Evolutionary conservation across 129 eudicot genomes (phyloP).

Genomic region (Flaveria sonorensis): DNA sequence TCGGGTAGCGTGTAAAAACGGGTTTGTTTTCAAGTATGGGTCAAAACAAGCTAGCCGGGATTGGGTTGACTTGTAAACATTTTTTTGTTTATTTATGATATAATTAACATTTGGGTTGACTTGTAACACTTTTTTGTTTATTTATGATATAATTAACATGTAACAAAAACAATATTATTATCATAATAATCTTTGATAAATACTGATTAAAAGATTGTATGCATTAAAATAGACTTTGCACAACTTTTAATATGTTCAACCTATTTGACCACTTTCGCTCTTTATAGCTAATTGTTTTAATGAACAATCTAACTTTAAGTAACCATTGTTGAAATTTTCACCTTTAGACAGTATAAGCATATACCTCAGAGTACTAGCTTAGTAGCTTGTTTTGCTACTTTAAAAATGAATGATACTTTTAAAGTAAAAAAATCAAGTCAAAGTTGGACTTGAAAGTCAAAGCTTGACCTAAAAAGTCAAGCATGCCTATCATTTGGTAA

Average conservation of each 20-base stretch:
- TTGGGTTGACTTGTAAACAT: background rate
- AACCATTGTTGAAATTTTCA: background rate
- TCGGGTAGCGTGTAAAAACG: background rate
- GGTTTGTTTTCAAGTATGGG: background rate
- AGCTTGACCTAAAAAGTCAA: background rate
- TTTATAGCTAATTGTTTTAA: background rate
- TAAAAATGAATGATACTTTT: background rate
- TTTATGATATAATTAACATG: background rate
- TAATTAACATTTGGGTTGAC: background rate
- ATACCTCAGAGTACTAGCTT: background rate
- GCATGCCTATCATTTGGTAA: background rate
- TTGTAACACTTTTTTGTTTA: background rate
- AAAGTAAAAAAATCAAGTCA: background rate
- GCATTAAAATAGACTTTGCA: background rate
- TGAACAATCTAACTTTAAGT: background rate
- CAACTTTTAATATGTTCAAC: background rate
- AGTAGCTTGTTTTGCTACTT: background rate
- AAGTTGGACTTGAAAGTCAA: slow-evolving; percentile 5
- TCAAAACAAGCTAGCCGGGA: background rate
- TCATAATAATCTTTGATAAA: background rate
- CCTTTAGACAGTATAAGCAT: background rate
- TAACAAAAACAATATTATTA: background rate
- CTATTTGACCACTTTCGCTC: background rate
- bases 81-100: background rate
- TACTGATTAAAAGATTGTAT: background rate